Evolutionary conservation across 2,329 filamentous ascomycete species (phyloP).

Genomic region (Fusarium praegraminearum): DNA sequence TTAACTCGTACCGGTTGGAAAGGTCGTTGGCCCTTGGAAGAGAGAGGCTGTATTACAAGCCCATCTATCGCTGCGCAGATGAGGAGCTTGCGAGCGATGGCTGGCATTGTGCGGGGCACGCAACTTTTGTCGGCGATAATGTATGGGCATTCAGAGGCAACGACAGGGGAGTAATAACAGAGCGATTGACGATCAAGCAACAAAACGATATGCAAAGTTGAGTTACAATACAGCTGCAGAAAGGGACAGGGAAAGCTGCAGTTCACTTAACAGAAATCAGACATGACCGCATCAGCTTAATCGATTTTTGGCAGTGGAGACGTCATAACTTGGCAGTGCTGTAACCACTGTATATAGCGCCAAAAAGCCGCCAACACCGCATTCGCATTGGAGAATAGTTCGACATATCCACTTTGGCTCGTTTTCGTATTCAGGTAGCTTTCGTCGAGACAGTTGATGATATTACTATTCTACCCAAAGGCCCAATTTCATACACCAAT

Average conservation of each 20-base stretch:
- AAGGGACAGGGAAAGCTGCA: conserved; percentile 19
- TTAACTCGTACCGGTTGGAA: conserved; percentile 73
- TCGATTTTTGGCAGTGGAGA: conserved; percentile 35
- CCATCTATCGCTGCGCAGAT: conserved; percentile 87
- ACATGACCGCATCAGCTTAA: conserved; percentile 44
- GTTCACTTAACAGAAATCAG: conserved; percentile 27
- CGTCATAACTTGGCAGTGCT: conserved; percentile 42
- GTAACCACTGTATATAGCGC: conserved; percentile 11
- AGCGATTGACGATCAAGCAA: conserved; percentile 13
- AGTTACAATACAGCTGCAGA: conserved; percentile 7
- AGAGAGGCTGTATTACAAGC: conserved; percentile 80
- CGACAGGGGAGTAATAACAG: conserved; percentile 6
- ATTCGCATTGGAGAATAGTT: conserved; percentile 32
- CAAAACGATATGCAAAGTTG: conserved; percentile 1
- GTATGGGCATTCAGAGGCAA: conserved; percentile 21
- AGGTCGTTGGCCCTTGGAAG: conserved; percentile 68
- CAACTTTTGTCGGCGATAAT: conserved; percentile 16
- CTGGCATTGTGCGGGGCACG: conserved; percentile 70
- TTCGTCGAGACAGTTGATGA: conserved; percentile 40
- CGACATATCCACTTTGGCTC: conserved; percentile 37
- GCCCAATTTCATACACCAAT: conserved; percentile 36
- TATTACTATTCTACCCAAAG: conserved; percentile 39
- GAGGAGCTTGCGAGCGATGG: conserved; percentile 81
- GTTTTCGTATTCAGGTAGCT: conserved; percentile 36
- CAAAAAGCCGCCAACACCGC: conserved; percentile 41